Conservation (phyloP, 2,329 filamentous ascomycete genomes). For the Chaetothyriales sp. region DNA sequence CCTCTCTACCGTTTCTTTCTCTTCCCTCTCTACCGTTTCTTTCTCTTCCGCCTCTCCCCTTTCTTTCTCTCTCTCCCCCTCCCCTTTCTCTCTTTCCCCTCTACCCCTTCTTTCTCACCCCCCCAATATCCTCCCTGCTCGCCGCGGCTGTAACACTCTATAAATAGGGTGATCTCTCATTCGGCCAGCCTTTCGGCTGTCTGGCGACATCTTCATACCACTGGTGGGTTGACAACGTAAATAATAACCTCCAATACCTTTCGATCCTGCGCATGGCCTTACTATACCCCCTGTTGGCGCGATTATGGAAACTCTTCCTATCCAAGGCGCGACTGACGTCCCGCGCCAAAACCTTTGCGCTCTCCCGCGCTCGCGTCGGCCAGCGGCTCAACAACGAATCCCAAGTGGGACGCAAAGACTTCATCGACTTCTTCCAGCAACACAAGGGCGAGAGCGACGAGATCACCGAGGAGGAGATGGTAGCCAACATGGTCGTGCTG, state of each 20-base stretch:
- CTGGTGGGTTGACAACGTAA: slow-evolving; percentile 21
- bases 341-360: neutral
- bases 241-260: slow-evolving; percentile 6
- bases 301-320: neutral
- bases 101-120: neutral
- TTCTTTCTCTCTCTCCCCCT: neutral
- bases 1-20: neutral
- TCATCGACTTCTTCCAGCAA: slow-evolving; percentile 10
- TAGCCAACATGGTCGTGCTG: slow-evolving; percentile 8
- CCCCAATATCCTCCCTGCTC: neutral
- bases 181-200: slow-evolving; percentile 23
- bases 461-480: slow-evolving; percentile 10
- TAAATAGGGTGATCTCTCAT: slow-evolving; percentile 20
- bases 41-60: too few species aligned
- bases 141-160: too few species aligned
- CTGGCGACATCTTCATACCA: slow-evolving; percentile 19
- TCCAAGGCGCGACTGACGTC: neutral
- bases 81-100: neutral
- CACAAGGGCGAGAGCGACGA: slow-evolving; percentile 9
- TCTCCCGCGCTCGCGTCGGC: neutral
- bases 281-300: neutral
- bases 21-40: too few species aligned
- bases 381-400: slow-evolving; percentile 1
- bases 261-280: neutral
- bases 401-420: slow-evolving; percentile 5